These are phyloP conservation scores for Brassica cretica DNA, from an alignment of 345 rosid genomes.

Conservation along the genomic window DNA sequence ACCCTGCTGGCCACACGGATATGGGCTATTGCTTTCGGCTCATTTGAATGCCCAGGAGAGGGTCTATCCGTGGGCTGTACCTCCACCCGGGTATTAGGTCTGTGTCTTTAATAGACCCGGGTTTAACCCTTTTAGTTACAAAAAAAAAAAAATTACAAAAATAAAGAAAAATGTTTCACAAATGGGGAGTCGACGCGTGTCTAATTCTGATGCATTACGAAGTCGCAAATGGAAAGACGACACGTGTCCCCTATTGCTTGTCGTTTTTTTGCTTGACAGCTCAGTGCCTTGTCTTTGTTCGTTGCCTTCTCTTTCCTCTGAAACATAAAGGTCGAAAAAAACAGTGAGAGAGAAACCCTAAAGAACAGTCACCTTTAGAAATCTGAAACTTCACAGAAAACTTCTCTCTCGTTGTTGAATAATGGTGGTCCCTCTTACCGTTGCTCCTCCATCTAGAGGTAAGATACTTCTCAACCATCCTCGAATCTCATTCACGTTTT, in stretches of 20 bases:
- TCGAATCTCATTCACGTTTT: background rate
- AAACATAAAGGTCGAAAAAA: background rate
- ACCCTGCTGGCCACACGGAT: too few relatives aligned
- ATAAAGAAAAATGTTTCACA: background rate
- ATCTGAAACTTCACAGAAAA: background rate
- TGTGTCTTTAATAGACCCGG: too few relatives aligned
- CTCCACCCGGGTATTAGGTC: too few relatives aligned
- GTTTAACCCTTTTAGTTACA: too few relatives aligned
- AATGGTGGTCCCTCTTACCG: background rate
- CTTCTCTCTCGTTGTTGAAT: background rate
- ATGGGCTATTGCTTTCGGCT: too few relatives aligned
- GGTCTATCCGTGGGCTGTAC: too few relatives aligned
- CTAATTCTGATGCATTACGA: background rate
- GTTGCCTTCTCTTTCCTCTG: background rate
- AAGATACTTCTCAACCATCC: background rate
- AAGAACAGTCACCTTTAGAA: background rate
- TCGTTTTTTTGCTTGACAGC: background rate
- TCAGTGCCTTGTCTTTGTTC: background rate
- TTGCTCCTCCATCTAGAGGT: slow-evolving; percentile 4
- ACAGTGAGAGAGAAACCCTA: background rate
- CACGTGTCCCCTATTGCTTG: background rate
- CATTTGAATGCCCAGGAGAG: too few relatives aligned
- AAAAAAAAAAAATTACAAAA: too few relatives aligned
- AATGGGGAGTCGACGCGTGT: background rate
- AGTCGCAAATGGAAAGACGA: background rate